Evolutionary conservation across 108 stramenopile species (phyloP), one percentile per base, ranked within the genome.

Genomic region (Seminavis robusta): DNA sequence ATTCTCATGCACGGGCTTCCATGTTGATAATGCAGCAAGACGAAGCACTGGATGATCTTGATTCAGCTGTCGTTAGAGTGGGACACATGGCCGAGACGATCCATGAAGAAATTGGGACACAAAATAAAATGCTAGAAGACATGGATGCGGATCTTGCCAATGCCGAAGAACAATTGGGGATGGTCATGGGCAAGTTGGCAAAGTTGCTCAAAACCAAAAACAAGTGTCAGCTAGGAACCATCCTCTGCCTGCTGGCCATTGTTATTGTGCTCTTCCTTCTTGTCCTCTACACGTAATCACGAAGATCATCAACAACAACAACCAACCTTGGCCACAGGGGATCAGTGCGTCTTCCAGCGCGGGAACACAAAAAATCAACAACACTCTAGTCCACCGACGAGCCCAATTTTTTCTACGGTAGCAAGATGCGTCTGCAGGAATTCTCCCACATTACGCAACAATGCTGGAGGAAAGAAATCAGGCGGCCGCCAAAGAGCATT

Each of bases 181-280:
- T 86, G 48, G 92, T 94, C 10, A 88, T 94, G 86, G 92, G 92
- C 36, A 94, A 94, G 52, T 45, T 94, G 41, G 81, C 79, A 23
- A 88, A 86, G 50, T 67, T 94, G 38, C 61, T 94, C 26, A 86
- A 88, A 63, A 94, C 92, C 8, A 94, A 90, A 74, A 70, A 80
- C 59, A 65, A 67, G 41, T 83, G 84, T 63, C 86, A 90, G 48
- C 74, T 94, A 28, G 63, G 81, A 36, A 80, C 84, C 30, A 94
- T 94, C 39, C 29, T 90, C 32, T 52, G 69, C n/a, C 56, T 94
- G 38, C 65, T 63, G 27, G 51, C 81, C 54, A 73, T 77, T 47
- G 80, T 73, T 9, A 36, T 94, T 36, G 59, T 94, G 3, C 54
- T 94, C 53, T 83, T 89, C 56, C 81, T 90, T 38, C 47, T 86